Base-by-base conservation (phyloP, 1,284 basidiomycete genomes). In the Heterobasidion parviporum region DNA sequence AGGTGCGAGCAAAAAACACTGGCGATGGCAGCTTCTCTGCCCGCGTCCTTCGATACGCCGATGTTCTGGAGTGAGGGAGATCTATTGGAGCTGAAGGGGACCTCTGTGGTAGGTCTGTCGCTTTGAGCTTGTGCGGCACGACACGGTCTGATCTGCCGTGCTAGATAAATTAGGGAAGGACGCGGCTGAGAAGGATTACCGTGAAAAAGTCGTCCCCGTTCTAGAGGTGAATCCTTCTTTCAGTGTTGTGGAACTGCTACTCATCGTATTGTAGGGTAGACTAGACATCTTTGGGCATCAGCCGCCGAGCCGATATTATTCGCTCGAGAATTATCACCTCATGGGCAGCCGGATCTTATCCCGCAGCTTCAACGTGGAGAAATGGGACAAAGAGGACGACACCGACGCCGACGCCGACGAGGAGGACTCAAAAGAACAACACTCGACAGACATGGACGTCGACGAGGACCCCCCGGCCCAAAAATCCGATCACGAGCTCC, bases 321-420 rank as follows among this genome's bases (percentile, higher is more conserved):
- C 87, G 0, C 67, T 95, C 6, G 80, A 86, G 50, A 74, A 79
- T 16, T 98, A 92, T 66, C 97, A 99, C 66, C 72, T 91, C 36
- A 94, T 94, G 78, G 97, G 96, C 6, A 94, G 90, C 57, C 81
- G 91, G n/a, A 92, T 99, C 53, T 78, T 98, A 7, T 97, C 94
- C 10, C 81, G 96, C 48, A 92, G 90, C 64, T 97, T 97, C 68
- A 82, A 83, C 44, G 86, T 96, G 47, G 81, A 84, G 60, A 77
- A 72, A 53, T 83, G 82, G 78, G 71, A 74, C 18, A 60, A 56
- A 2, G 65, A 64, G 3, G 68, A 68, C 54, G 64, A 69, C 43
- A 64, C 59, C 18, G 64, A 62, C 33, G 61, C 65, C 5, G 73
- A 69, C 43, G 16, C 20, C 20, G 18, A 18, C 26, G 26, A 26